Evolutionary conservation across 169 alveolate species (phyloP).

Genomic region (Theileria luwenshuni): DNA sequence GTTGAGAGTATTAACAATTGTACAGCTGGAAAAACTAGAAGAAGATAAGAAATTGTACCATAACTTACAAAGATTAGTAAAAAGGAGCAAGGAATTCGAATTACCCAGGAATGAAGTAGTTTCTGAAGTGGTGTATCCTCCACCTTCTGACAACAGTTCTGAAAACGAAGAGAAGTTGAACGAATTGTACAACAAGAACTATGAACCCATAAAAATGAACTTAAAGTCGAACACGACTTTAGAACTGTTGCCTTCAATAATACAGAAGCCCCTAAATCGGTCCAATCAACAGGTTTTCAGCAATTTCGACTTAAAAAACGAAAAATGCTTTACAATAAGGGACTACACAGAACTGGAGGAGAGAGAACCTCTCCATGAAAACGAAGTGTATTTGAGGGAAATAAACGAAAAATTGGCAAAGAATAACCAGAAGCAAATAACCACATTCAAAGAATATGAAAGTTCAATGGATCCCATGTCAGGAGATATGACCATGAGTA

Average conservation of each 20-base stretch:
- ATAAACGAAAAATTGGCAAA: background rate
- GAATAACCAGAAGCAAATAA: background rate
- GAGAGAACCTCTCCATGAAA: constrained; percentile 47
- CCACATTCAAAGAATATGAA: background rate
- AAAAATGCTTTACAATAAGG: constrained; percentile 23
- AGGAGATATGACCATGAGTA: background rate
- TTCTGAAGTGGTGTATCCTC: constrained; percentile 57
- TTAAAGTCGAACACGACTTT: constrained; percentile 19
- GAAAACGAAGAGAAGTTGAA: constrained; percentile 1
- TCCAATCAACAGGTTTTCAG: background rate
- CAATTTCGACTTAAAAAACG: constrained; percentile 33
- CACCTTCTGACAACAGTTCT: constrained; percentile 32
- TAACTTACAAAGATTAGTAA: constrained; percentile 19
- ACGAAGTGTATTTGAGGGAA: background rate
- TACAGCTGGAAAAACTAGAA: constrained; percentile 17
- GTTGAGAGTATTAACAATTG: background rate
- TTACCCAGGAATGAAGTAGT: constrained; percentile 36
- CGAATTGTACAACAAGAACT: background rate
- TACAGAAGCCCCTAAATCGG: constrained; percentile 39
- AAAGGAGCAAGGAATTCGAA: constrained; percentile 45
- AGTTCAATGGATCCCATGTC: background rate
- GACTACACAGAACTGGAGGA: constrained; percentile 54
- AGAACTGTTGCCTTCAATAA: constrained; percentile 42
- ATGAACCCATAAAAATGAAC: constrained; percentile 28
- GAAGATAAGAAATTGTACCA: constrained; percentile 36